These are phyloP conservation scores for Diplodia seriata DNA, from an alignment of 2,329 filamentous ascomycete species.

Conservation along the genomic window DNA sequence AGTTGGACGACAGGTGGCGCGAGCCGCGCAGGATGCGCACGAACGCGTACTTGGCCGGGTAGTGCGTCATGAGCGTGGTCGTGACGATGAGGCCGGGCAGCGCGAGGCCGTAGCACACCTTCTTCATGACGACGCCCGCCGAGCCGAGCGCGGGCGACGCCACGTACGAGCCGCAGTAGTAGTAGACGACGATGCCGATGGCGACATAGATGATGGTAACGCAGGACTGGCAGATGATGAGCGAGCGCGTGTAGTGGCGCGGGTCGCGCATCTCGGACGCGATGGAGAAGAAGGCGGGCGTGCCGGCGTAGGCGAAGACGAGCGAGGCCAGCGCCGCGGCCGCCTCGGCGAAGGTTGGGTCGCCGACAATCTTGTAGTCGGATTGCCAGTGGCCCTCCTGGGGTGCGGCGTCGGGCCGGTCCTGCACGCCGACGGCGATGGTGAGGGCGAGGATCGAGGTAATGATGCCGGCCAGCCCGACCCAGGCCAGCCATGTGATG, in stretches of 20 bases:
- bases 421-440: slow-evolving; percentile 13
- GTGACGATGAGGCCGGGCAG: slow-evolving; percentile 61
- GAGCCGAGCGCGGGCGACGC: slow-evolving; percentile 57
- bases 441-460: slow-evolving; percentile 10
- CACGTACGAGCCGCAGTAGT: slow-evolving; percentile 57
- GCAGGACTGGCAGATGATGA: slow-evolving; percentile 65
- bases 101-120: slow-evolving; percentile 59
- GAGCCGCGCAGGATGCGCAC: slow-evolving; percentile 58
- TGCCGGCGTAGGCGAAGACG: slow-evolving; percentile 18
- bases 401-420: slow-evolving; percentile 2
- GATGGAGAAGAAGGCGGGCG: slow-evolving; percentile 45
- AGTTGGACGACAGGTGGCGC: slow-evolving; percentile 57
- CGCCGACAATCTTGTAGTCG: neutral
- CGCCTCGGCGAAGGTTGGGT: slow-evolving; percentile 5
- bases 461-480: neutral
- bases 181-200: slow-evolving; percentile 60
- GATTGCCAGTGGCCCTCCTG: neutral
- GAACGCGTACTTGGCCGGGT: slow-evolving; percentile 60
- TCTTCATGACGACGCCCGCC: slow-evolving; percentile 55
- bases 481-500: slow-evolving; percentile 17
- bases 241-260: slow-evolving; percentile 63
- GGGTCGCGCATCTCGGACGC: slow-evolving; percentile 68
- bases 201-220: slow-evolving; percentile 55
- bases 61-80: slow-evolving; percentile 59
- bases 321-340: slow-evolving; percentile 1